Base-by-base conservation (phyloP, 2,329 filamentous ascomycete genomes). In the Ceratocystis cacaofunesta region DNA sequence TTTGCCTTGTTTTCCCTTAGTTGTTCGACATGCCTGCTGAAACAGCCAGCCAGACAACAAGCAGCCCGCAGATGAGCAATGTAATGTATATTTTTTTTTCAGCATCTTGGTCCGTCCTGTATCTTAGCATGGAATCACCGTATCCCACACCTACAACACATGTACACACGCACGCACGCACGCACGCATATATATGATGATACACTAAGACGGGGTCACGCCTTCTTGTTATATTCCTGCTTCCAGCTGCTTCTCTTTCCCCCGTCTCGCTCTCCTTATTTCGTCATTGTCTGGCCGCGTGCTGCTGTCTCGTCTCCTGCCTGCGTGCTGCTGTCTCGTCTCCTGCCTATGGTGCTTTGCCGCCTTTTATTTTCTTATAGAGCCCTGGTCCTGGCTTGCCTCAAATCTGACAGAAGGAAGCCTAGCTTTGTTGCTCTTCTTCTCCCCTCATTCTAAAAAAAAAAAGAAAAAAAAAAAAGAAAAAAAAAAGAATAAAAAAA, bases 371-470 rank as follows among this genome's bases (percentile, higher is more conserved):
- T 52, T 52, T 15, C 48, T 7, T 6, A 28, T 12, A 17, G 48
- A 52, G 48, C 48, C 52, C 52, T 58, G 25, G 32, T 58, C 28
- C 52, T 58, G 28, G 52, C 52, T 30, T 58, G 52, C 52, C 52
- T 58, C 52, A 58, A n/a, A 58, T 58, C 52, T 36, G 52, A 58
- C 52, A 58, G 52, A 58, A 36, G 52, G 52, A 32, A 58, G 52
- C 17, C 52, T 58, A 58, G 52, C 32, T 36, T 58, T 17, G 10
- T 4, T 25, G 8, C 50, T 25, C 32, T 52, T 25, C 25, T 10
- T 52, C 17, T 46, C 15, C 46, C 8, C 48, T 28, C 19, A 25
- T 25, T 48, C 15, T 7, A 48, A 48, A 48, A 19, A 10, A 10
- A 19, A 22, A 19, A 12, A 8, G 3, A 8, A 22, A 48, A 12